phyloP scores from a whole-genome alignment of 2,329 filamentous ascomycete species.

The Clathrospora elynae region DNA sequence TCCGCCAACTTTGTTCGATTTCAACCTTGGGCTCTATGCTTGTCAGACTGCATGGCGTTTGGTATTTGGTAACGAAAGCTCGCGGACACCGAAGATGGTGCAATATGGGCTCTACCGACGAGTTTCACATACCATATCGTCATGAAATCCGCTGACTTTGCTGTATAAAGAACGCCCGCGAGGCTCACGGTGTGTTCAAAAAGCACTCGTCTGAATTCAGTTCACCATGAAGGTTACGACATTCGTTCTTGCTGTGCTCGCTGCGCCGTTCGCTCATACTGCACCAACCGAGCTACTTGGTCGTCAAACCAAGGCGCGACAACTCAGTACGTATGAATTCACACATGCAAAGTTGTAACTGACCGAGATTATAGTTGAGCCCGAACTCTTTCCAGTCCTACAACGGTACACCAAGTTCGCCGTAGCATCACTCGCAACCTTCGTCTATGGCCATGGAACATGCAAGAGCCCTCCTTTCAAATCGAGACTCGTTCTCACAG shows the following conservation, averaged over 20 bases:
- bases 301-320: conserved; percentile 1
- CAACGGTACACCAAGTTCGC: conserved; percentile 24
- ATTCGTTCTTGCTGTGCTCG: conserved; percentile 14
- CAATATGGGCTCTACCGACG: no score
- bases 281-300: conserved; percentile 9
- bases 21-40: no score
- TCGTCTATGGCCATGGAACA: conserved; percentile 17
- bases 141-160: no score
- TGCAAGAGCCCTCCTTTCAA: conserved; percentile 20
- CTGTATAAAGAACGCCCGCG: no score
- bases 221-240: conserved; percentile 14
- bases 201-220: no score
- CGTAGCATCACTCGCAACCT: conserved; percentile 19
- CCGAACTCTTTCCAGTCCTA: conserved; percentile 12
- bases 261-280: conserved; percentile 8
- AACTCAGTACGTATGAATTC: conserved; percentile 7
- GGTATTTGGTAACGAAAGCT: no score
- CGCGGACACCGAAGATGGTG: no score
- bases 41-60: no score
- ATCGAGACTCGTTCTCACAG: conserved; percentile 14
- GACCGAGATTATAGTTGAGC: conserved; percentile 11
- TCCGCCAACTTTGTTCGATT: no score
- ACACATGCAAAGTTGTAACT: not conserved
- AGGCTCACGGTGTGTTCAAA: no score
- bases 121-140: no score